phyloP scores from a whole-genome alignment of 1,284 basidiomycete species.

The Cryptococcus wingfieldii region DNA sequence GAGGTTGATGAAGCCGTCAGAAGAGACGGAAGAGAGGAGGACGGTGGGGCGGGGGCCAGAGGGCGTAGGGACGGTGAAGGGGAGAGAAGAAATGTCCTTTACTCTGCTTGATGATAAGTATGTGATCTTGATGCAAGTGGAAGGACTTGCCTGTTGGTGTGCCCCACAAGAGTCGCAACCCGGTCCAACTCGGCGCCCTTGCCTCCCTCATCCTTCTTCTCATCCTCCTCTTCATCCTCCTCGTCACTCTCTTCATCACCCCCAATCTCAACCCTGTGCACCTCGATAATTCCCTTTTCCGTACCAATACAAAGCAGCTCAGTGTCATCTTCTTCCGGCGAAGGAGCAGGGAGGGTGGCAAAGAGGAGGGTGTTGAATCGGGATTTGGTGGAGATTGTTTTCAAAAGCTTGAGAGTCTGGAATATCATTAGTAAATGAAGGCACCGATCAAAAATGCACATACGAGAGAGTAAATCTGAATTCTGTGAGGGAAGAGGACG shows the following conservation, averaged over 20 bases:
- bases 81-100: conserved; percentile 42
- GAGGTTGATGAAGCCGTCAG: conserved; percentile 75
- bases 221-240: conserved; percentile 24
- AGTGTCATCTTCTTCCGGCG: conserved; percentile 48
- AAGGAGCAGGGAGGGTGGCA: conserved; percentile 51
- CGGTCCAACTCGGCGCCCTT: conserved; percentile 29
- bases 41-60: conserved; percentile 51
- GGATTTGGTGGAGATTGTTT: conserved; percentile 67
- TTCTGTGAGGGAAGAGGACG: conserved; percentile 68
- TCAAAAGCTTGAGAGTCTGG: conserved; percentile 66
- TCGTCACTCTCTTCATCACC: conserved; percentile 25
- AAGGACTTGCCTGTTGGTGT: conserved; percentile 40
- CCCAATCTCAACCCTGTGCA: conserved; percentile 56
- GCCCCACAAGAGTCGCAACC: conserved; percentile 40
- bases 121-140: background rate
- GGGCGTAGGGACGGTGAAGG: conserved; percentile 22
- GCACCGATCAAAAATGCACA: conserved; percentile 28
- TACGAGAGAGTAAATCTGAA: conserved; percentile 77
- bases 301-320: conserved; percentile 69
- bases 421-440: background rate
- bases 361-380: conserved; percentile 77
- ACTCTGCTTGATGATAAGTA: conserved; percentile 25
- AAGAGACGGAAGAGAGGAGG: conserved; percentile 69
- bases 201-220: conserved; percentile 18
- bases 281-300: conserved; percentile 75